A percentile compares a stretch with the other conserved stretches of the same genome.
Evolutionary conservation across 306 rosid genomes (phyloP).

Genomic region (Prunus kanzakura): DNA sequence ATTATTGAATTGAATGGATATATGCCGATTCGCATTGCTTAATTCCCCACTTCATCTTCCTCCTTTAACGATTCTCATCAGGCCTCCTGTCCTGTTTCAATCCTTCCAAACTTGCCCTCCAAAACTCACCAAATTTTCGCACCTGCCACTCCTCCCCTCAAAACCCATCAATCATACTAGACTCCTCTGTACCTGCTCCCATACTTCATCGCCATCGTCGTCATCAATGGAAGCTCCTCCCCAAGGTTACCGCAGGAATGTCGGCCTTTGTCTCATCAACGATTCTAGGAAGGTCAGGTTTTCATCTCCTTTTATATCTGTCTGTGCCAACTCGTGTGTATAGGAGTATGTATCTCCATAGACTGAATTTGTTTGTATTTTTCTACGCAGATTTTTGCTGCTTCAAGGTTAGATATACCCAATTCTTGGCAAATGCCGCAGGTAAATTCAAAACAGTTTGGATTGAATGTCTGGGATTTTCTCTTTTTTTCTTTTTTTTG

Average conservation of each 20-base stretch:
- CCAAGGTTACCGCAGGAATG: slow-evolving; percentile 76
- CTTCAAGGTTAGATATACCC: slow-evolving; percentile 77
- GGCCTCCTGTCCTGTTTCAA: neutral
- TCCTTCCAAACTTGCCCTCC: slow-evolving; percentile 6
- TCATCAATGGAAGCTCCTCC: slow-evolving; percentile 82
- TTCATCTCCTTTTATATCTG: neutral
- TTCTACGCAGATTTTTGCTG: slow-evolving; percentile 48
- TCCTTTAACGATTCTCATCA: slow-evolving; percentile 8
- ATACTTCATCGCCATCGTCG: slow-evolving; percentile 16
- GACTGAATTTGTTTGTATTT: neutral
- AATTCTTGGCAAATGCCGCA: slow-evolving; percentile 96
- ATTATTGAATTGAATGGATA: slow-evolving; percentile 37
- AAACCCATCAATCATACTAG: neutral
- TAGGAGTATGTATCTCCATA: too few species aligned
- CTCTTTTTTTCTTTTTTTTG: neutral
- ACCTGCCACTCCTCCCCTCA: slow-evolving; percentile 9
- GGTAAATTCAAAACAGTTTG: slow-evolving; percentile 31
- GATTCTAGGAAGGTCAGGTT: slow-evolving; percentile 49
- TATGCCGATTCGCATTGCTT: slow-evolving; percentile 34
- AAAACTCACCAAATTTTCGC: slow-evolving; percentile 11
- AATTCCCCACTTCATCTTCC: slow-evolving; percentile 10
- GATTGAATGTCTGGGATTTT: neutral
- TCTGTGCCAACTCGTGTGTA: neutral
- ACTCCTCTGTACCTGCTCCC: slow-evolving; percentile 5
- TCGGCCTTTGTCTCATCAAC: slow-evolving; percentile 74